Percentiles rank a stretch among this genome's conserved stretches.
Conservation (phyloP, 257 asterid genomes). For the Knoxia roxburghii region DNA sequence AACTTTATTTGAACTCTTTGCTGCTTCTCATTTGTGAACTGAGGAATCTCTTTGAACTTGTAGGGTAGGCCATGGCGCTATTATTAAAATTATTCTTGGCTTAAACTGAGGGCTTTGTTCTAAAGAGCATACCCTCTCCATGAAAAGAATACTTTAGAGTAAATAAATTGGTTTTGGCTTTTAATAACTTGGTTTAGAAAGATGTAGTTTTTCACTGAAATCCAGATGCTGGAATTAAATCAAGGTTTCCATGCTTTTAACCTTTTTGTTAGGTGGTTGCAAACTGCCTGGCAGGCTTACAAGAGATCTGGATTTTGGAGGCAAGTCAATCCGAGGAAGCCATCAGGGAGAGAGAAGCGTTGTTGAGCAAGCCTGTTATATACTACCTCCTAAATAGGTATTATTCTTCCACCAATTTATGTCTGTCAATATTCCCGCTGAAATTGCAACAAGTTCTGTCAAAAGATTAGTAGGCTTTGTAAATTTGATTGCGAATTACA, state of each 20-base stretch:
- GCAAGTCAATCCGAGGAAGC: constrained; percentile 90
- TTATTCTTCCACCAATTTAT: too few relatives aligned
- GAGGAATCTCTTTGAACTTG: neutral
- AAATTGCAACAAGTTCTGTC: neutral
- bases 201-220: neutral
- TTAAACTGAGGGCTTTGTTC: neutral
- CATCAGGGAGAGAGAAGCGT: constrained; percentile 71
- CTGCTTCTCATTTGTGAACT: neutral
- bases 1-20: neutral
- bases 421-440: neutral
- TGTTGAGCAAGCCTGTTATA: constrained; percentile 76
- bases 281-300: constrained; percentile 78
- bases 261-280: constrained; percentile 72
- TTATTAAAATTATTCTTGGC: neutral
- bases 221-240: neutral
- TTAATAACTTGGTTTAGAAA: neutral
- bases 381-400: constrained; percentile 93
- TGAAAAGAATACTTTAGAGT: neutral
- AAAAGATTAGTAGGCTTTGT: neutral
- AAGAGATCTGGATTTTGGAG: constrained; percentile 95
- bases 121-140: neutral
- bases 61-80: neutral
- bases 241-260: constrained; percentile 4
- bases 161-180: neutral
- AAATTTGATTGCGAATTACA: neutral